Evolutionary conservation across 768 basidiomycete species (phyloP), one percentile per base, ranked within the genome.

Genomic region (Leucocoprinus birnbaumii): DNA sequence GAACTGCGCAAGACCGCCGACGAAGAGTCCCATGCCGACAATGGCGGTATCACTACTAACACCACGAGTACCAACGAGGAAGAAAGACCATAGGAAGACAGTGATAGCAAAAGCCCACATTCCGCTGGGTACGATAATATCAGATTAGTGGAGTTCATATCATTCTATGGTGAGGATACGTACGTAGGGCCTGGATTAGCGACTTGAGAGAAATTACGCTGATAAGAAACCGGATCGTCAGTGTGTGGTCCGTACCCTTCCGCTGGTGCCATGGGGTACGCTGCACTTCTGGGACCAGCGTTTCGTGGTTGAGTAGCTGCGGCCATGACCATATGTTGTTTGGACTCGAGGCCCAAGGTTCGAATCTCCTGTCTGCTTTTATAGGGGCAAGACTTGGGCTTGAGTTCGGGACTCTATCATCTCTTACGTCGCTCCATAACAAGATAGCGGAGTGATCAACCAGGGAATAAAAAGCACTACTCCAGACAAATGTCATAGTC

Each of bases 1-100:
- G 56, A 87, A 70, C 59, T 86, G 85, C 24, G 71, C 78, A 10
- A 86, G 77, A 53, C 86, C 86, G 18, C 86, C 86, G 54, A 77
- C 74, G 59, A 77, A 82, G 55, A 84, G 61, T 3, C 84, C 82
- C 81, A 87, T 82, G 43, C 85, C 86, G 34, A 84, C 70, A 35
- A 85, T 73, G 18, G 77, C 73, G 48, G 83, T 82, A 44, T 78
- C 75, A 3, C 57, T 62, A 19, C 53, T 48, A 40, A 83, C 62
- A 16, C 64, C 57, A 35, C 78, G 73, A 0, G 74, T 73, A 11
- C 71, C 66, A 19, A 76, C 71, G 53, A 79, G 79, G 72, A 73
- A 79, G 49, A 84, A 57, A 6, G 84, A 84, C n/a, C 84, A 70
- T 53, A 84, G 74, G 62, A 84, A 71, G 0, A 80, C 82, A 24